phyloP scores from a whole-genome alignment of 257 asterid genomes.

The Hygrophila difformis region DNA sequence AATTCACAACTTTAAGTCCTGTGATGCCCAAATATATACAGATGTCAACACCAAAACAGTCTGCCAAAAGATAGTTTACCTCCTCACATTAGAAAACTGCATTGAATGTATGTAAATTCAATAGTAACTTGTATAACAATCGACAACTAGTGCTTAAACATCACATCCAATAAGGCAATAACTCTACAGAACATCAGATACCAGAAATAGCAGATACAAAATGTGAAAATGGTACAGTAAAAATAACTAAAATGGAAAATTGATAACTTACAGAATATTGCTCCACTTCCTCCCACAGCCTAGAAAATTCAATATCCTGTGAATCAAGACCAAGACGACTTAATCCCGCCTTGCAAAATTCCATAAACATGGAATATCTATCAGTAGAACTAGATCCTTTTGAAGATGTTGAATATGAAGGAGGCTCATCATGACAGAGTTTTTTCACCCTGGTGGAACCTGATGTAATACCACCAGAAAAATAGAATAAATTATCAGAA shows the following conservation, averaged over 20 bases:
- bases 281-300: conserved; percentile 59
- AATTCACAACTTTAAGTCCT: too few species aligned
- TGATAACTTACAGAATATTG: conserved; percentile 52
- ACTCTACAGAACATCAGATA: too few species aligned
- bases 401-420: conserved; percentile 15
- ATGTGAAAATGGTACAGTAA: conserved; percentile 7
- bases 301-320: conserved; percentile 38
- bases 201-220: too few species aligned
- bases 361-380: conserved; percentile 44
- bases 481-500: background rate
- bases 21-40: background rate
- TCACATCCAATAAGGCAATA: too few species aligned
- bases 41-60: conserved; percentile 2
- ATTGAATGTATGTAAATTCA: too few species aligned
- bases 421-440: conserved; percentile 15
- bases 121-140: too few species aligned
- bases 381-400: conserved; percentile 22
- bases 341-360: conserved; percentile 65
- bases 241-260: too few species aligned
- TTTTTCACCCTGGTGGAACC: conserved; percentile 26
- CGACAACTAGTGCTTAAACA: too few species aligned
- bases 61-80: background rate
- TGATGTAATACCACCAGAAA: conserved; percentile 23
- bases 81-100: too few species aligned
- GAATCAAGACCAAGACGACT: conserved; percentile 50